phyloP scores from a whole-genome alignment of 2,329 filamentous ascomycete species.

The Paracamarosporium sp. region DNA sequence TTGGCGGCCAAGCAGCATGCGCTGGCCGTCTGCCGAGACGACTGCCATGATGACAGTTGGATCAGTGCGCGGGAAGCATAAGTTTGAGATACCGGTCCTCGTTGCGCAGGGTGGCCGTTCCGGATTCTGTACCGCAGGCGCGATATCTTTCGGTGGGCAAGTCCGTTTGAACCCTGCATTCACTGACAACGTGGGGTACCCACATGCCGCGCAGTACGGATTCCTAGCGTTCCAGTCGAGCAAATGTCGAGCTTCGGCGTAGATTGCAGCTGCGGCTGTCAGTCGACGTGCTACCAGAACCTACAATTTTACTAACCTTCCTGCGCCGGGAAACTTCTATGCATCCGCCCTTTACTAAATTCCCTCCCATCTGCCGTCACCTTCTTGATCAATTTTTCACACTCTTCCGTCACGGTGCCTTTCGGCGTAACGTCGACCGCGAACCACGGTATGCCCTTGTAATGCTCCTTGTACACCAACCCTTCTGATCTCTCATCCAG shows the following conservation, averaged over 20 bases:
- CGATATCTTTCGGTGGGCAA: constrained; percentile 74
- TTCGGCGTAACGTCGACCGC: constrained; percentile 86
- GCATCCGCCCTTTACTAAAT: constrained; percentile 72
- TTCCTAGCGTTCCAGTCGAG: constrained; percentile 95
- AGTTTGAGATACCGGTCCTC: constrained; percentile 84
- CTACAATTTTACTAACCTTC: constrained; percentile 60
- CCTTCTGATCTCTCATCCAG: constrained; percentile 71
- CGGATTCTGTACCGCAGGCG: constrained; percentile 52
- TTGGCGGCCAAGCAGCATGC: constrained; percentile 82
- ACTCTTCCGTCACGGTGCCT: constrained; percentile 67
- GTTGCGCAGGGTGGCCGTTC: constrained; percentile 78
- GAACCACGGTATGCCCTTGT: constrained; percentile 84
- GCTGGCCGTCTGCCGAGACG: constrained; percentile 78
- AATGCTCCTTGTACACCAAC: constrained; percentile 70
- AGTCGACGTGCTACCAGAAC: not conserved
- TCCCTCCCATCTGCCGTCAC: constrained; percentile 67
- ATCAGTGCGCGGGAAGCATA: constrained; percentile 90
- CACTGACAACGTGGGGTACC: constrained; percentile 78
- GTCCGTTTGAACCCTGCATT: constrained; percentile 82
- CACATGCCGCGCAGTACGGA: constrained; percentile 89
- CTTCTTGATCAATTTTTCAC: constrained; percentile 65
- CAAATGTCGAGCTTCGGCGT: constrained; percentile 85
- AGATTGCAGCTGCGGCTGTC: constrained; percentile 75
- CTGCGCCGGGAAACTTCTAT: constrained; percentile 65
- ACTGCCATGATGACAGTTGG: constrained; percentile 96